Evolutionary conservation across 2,329 filamentous ascomycete species (phyloP), one percentile per base, ranked within the genome.

Genomic region (Trichoderma brevicompactum): DNA sequence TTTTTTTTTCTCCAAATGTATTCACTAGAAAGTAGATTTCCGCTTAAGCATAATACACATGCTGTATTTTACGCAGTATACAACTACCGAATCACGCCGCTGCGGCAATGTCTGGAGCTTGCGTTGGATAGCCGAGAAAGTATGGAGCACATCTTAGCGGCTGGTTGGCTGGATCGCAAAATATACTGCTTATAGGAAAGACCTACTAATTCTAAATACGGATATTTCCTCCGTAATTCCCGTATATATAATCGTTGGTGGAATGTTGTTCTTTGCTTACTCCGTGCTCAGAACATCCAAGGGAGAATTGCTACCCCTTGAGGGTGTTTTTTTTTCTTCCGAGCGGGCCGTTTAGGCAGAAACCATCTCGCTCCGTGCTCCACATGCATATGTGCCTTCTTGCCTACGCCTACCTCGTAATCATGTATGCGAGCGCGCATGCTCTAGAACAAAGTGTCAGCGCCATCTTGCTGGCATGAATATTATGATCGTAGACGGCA

Each of bases 31-130:
- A 43, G 38, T 15, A 41, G 23, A 32, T 1, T 55, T 41, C 38
- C 8, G 41, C 17, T 55, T 55, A 55, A 55, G 52, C 52, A 55
- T 55, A 55, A 55, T 43, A 28, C 28, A n/a, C 19, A 23, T 41
- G 8, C 41, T 23, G 32, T 19, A 54, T 38, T 23, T 19, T 17
- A 19, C 36, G 23, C 32, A 40, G 32, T 34, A 54, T 36, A 7
- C n/a, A 54, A 54, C 34, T 54, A 34, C 50, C 50, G 50, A 40
- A 19, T 23, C 15, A 28, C n/a, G 40, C 53, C 53, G 28, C 19
- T 44, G 38, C 53, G 19, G 36, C 13, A 32, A 32, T 17, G n/a
- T 28, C 49, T 40, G 23, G 50, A 36, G 50, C 19, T 32, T 32
- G 50, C 34, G 17, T 38, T 40, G 50, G 13, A 38, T 28, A 28